A percentile compares a stretch with the other conserved stretches of the same genome.
Conservation (phyloP, 768 basidiomycete species). For the Daedaleopsis nitida region DNA sequence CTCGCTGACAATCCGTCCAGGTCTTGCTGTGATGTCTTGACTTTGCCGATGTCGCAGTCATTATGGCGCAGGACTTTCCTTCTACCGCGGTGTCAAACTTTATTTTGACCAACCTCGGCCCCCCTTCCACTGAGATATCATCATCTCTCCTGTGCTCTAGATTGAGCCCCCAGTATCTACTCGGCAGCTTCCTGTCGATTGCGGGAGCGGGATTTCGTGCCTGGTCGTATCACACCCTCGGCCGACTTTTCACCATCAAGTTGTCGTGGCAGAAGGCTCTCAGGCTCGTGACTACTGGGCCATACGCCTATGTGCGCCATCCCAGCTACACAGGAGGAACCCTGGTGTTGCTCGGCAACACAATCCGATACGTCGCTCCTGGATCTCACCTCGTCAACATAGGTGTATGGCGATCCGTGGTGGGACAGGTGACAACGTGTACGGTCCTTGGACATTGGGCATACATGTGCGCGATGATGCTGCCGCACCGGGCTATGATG, state of each 20-base stretch:
- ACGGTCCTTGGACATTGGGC: background rate
- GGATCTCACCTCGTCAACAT: background rate
- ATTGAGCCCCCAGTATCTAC: background rate
- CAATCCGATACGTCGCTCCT: too few relatives aligned
- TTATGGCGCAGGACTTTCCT: background rate
- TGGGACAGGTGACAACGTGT: background rate
- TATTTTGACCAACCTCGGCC: background rate
- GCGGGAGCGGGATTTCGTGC: background rate
- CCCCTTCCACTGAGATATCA: background rate
- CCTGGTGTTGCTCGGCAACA: background rate
- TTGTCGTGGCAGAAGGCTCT: constrained; percentile 1
- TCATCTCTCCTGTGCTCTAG: too few relatives aligned
- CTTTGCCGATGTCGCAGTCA: background rate
- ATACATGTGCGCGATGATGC: background rate
- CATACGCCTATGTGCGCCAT: constrained; percentile 11
- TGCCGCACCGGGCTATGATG: background rate
- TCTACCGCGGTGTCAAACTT: background rate
- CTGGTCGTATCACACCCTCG: constrained; percentile 6
- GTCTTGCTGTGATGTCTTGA: too few relatives aligned
- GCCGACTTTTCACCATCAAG: constrained; percentile 7
- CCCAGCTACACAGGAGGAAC: constrained; percentile 1
- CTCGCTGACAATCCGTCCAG: too few relatives aligned
- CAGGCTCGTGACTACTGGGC: constrained; percentile 11
- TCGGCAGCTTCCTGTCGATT: background rate
- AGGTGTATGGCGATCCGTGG: background rate